Evolutionary conservation across 2,329 filamentous ascomycete species (phyloP), one percentile per base, ranked within the genome.

Genomic region (Monilinia fructicola): DNA sequence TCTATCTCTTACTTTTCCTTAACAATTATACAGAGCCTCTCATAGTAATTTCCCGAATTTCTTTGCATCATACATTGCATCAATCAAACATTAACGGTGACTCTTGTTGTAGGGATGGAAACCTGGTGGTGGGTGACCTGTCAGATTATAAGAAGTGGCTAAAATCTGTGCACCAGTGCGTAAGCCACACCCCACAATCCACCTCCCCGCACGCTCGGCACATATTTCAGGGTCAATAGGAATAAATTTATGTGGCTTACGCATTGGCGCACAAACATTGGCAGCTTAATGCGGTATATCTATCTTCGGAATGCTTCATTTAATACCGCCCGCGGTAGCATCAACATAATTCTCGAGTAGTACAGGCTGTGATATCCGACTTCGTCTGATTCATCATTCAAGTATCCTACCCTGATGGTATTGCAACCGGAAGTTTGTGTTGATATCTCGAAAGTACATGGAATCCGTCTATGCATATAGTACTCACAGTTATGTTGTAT

Each of bases 341-440:
- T 38, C 9, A 18, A 12, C 21, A 38, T 38, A n/a, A 28, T 4
- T 28, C 26, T 53, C 26, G 14, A 31, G 50, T 21, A 31, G 26
- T 53, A 11, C 38, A 53, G 16, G 14, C 9, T 10, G 5, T 31
- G 50, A 53, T 35, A 31, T 21, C 26, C n/a, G 31, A 9, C 4
- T 55, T 38, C 48, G 95, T 98, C 80, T 98, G 98, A 77, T 98
- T 99, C 78, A 96, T 98, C 78, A 96, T 91, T 79, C 88, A 95
- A 78, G 98, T 98, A 95, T 98, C 98, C 79, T 95, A 98, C 75
- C 95, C 95, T n/a, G 98, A 98, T 76, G 95, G 98, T 65, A 98
- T 98, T 78, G 93, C 91, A 64, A 97, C 93, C 0, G 95, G 95
- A 68, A 94, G 98, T 81, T 84, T 99, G 60, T 98, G 95, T 35